A percentile compares a stretch with the other conserved stretches of the same genome.
phyloP scores from a whole-genome alignment of 306 rosid genomes.

The Castanea crenata region DNA sequence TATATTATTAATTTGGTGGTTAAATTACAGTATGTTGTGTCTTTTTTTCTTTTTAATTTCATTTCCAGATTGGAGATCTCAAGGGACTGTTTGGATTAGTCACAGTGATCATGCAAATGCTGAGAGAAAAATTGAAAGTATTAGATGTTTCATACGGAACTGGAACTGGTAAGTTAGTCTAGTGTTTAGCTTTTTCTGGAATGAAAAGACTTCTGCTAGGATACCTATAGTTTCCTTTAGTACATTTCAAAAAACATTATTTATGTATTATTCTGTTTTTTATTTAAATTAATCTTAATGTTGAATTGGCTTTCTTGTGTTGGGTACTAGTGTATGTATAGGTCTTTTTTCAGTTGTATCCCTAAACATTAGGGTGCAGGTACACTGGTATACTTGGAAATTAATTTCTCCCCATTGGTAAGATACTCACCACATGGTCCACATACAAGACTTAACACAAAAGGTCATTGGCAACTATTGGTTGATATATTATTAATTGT shows the following conservation, averaged over 20 bases:
- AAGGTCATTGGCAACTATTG: no score
- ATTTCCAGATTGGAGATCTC: constrained; percentile 86
- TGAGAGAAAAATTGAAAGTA: constrained; percentile 78
- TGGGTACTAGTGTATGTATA: neutral
- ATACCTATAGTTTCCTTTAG: neutral
- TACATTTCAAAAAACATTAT: neutral
- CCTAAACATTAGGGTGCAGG: neutral
- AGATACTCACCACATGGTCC: no score
- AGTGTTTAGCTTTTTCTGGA: neutral
- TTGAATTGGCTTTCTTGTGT: neutral
- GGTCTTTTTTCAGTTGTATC: neutral
- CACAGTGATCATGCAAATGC: constrained; percentile 66
- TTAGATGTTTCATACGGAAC: constrained; percentile 70
- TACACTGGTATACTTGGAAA: neutral
- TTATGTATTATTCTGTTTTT: neutral
- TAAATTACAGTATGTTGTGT: neutral
- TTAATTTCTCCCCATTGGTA: no score
- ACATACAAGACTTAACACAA: no score
- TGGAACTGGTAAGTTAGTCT: constrained; percentile 62
- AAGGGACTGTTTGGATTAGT: constrained; percentile 78
- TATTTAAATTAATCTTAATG: neutral
- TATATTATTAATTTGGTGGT: constrained; percentile 21
- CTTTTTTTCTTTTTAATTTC: constrained; percentile 6
- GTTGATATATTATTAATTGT: no score
- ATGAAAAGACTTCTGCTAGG: constrained; percentile 2